Percentiles rank a stretch among this genome's conserved stretches.
Evolutionary conservation across 495 filamentous ascomycete species (phyloP).

Genomic region (Penicillium psychrofluorescens): DNA sequence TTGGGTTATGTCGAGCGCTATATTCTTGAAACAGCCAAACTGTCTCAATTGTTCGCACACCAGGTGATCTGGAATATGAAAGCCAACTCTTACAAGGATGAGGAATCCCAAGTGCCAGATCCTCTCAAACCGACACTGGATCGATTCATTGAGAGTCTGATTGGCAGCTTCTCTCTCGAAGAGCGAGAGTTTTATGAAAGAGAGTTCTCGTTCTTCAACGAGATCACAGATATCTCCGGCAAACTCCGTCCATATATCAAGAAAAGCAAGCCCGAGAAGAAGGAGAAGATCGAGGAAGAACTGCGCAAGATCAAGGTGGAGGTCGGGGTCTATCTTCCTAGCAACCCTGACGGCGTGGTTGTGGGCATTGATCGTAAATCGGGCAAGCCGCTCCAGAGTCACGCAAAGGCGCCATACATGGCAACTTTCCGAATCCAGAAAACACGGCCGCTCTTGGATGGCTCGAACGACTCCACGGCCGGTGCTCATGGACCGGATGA

Average conservation of each 20-base stretch:
- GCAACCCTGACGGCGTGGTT: slow-evolving; percentile 93
- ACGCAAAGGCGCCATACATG: slow-evolving; percentile 98
- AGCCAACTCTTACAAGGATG: slow-evolving; percentile 95
- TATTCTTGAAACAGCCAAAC: slow-evolving; percentile 90
- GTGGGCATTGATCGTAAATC: slow-evolving; percentile 97
- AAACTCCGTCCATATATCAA: slow-evolving; percentile 93
- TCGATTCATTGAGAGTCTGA: slow-evolving; percentile 76
- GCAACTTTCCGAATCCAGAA: slow-evolving; percentile 96
- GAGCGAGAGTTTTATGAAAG: slow-evolving; percentile 87
- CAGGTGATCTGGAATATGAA: slow-evolving; percentile 99
- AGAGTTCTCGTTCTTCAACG: slow-evolving; percentile 96
- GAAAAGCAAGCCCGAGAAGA: slow-evolving; percentile 90
- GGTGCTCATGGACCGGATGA: slow-evolving; percentile 30
- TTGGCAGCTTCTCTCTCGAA: slow-evolving; percentile 67
- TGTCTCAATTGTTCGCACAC: slow-evolving; percentile 94
- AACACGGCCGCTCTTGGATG: slow-evolving; percentile 41
- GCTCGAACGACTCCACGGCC: slow-evolving; percentile 7
- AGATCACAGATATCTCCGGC: slow-evolving; percentile 90
- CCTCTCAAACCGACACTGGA: slow-evolving; percentile 88
- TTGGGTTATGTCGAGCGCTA: slow-evolving; percentile 95
- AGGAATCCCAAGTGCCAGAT: slow-evolving; percentile 85
- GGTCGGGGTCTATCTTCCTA: slow-evolving; percentile 92
- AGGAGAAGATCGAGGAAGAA: slow-evolving; percentile 98
- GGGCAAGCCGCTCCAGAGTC: slow-evolving; percentile 92
- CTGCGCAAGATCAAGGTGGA: slow-evolving; percentile 93